phyloP scores from a whole-genome alignment of 192 early-diverging fungal species.

The Backusella australiensis region DNA sequence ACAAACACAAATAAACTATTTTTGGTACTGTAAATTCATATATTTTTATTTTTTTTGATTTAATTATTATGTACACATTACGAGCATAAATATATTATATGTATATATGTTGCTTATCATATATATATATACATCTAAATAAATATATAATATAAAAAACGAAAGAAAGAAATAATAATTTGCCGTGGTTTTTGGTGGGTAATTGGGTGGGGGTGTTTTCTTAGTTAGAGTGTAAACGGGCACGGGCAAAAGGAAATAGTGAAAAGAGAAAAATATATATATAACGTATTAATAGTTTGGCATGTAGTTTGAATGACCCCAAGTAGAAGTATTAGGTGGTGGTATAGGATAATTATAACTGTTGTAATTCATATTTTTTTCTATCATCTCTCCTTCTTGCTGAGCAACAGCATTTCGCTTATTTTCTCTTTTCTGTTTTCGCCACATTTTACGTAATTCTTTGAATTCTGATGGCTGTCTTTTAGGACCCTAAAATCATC shows the following conservation, averaged over 20 bases:
- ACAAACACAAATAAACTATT: background rate
- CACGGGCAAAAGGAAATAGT: background rate
- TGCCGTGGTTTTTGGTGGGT: background rate
- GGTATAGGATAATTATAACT: background rate
- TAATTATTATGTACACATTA: slow-evolving; percentile 7
- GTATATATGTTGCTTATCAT: background rate
- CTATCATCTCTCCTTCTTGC: background rate
- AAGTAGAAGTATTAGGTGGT: background rate
- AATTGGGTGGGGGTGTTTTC: background rate
- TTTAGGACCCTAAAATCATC: slow-evolving; percentile 19
- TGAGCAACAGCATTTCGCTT: background rate
- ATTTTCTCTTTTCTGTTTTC: slow-evolving; percentile 49
- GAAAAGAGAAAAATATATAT: background rate
- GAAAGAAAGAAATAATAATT: background rate
- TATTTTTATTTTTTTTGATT: slow-evolving; percentile 7
- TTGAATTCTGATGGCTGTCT: slow-evolving; percentile 48
- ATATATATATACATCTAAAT: slow-evolving; percentile 1
- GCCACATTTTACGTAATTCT: slow-evolving; percentile 54
- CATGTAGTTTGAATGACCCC: slow-evolving; percentile 2
- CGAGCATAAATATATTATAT: background rate
- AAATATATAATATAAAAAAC: background rate
- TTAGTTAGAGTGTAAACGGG: background rate
- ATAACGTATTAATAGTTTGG: background rate
- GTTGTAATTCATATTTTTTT: background rate
- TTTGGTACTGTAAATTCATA: slow-evolving; percentile 2